Percentiles rank a stretch among this genome's conserved stretches.
Evolutionary conservation across 305 asterid species (phyloP).

Genomic region (Fraxinus paxiana): DNA sequence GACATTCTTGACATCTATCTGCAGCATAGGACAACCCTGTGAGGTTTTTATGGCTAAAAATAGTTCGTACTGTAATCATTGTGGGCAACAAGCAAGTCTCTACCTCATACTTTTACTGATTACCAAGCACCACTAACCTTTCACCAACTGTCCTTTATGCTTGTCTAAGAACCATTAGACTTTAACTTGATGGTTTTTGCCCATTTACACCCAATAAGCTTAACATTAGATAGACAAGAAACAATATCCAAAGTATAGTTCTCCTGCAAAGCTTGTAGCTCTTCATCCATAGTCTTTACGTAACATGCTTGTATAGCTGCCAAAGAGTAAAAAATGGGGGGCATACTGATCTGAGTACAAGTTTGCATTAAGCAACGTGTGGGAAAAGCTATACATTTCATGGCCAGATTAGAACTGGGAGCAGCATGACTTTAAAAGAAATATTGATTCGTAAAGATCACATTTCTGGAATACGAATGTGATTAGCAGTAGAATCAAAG

Average conservation of each 20-base stretch:
- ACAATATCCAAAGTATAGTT: background rate
- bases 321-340: background rate
- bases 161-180: background rate
- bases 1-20: background rate
- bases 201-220: background rate
- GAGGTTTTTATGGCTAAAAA: background rate
- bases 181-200: background rate
- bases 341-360: background rate
- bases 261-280: background rate
- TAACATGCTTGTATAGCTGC: background rate
- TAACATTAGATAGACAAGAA: background rate
- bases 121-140: background rate
- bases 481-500: background rate
- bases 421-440: background rate
- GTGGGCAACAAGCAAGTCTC: background rate
- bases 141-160: background rate
- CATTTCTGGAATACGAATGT: background rate
- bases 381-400: background rate
- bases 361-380: background rate
- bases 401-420: background rate
- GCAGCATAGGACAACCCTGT: background rate
- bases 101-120: background rate
- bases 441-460: background rate
- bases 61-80: too few relatives aligned
- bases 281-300: background rate